phyloP scores from a whole-genome alignment of 129 eudicot species.

The Chrysanthemum lavandulifolium region DNA sequence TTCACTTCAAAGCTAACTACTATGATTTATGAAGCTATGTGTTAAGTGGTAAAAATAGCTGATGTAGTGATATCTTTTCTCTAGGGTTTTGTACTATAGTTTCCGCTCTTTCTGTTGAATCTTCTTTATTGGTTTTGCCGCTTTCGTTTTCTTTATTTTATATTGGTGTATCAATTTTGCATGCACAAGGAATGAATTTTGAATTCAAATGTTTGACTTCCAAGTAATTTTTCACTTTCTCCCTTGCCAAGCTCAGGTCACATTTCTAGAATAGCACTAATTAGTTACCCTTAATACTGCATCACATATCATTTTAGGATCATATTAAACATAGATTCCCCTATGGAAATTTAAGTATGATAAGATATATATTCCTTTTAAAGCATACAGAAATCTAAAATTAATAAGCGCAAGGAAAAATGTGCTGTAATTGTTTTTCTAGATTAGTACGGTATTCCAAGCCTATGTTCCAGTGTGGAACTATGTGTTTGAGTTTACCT shows the following conservation, averaged over 20 bases:
- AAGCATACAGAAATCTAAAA: too few relatives aligned
- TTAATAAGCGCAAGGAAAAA: too few relatives aligned
- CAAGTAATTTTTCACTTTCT: slow-evolving; percentile 37
- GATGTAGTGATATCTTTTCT: not conserved
- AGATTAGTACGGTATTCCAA: too few relatives aligned
- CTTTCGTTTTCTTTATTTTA: not conserved
- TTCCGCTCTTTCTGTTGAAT: not conserved
- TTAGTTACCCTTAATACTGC: not conserved
- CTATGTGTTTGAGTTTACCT: too few relatives aligned
- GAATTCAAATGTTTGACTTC: slow-evolving; percentile 50
- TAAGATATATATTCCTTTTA: too few relatives aligned
- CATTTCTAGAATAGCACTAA: not conserved
- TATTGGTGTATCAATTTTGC: not conserved
- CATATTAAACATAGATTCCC: too few relatives aligned
- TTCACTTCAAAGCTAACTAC: not conserved
- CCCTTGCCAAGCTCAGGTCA: not conserved
- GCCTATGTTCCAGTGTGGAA: too few relatives aligned
- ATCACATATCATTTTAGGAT: too few relatives aligned
- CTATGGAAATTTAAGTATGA: too few relatives aligned
- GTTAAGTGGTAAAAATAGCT: slow-evolving; percentile 7
- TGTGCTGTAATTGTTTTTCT: too few relatives aligned
- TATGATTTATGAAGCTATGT: not conserved
- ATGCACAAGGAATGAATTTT: slow-evolving; percentile 67
- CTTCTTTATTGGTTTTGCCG: not conserved
- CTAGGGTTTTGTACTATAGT: slow-evolving; percentile 39